phyloP scores from a whole-genome alignment of 176 grass and related monocot genomes.

The Panicum miliaceum region DNA sequence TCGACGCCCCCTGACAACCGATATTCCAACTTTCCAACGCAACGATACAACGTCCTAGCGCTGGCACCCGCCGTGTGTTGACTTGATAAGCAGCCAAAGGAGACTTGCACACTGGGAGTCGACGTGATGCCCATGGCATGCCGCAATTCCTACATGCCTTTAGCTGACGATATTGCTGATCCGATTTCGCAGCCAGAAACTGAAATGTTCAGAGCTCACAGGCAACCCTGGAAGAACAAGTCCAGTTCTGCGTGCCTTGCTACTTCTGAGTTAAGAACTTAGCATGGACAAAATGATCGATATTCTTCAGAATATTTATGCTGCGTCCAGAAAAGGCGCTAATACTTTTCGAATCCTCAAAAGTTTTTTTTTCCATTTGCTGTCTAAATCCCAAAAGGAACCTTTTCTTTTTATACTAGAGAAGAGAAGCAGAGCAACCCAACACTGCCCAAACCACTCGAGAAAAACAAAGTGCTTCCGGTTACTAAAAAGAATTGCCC shows the following conservation, averaged over 20 bases:
- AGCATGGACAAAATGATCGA: not conserved
- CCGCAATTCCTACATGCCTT: not conserved
- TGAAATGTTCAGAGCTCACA: constrained; percentile 3
- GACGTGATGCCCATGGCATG: not conserved
- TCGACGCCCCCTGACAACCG: not conserved
- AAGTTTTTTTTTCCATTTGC: not conserved
- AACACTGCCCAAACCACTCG: not conserved
- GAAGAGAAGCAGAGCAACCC: not conserved
- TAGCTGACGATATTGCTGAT: not conserved
- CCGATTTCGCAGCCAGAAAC: not conserved
- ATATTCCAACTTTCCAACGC: not conserved
- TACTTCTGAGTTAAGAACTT: not conserved
- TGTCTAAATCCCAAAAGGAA: constrained; percentile 7
- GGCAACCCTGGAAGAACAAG: not conserved
- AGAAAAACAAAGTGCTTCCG: not conserved
- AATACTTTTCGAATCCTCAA: not conserved
- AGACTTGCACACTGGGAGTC: not conserved
- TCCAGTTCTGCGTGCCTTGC: not conserved
- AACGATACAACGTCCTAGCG: not conserved
- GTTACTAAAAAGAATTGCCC: not conserved
- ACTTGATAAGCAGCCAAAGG: not conserved
- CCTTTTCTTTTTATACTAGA: not conserved
- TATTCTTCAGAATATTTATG: not conserved
- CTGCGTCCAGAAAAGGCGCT: not conserved
- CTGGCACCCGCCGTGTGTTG: not conserved